Conservation (phyloP, 257 asterid genomes). For the Anisodus acutangulus region DNA sequence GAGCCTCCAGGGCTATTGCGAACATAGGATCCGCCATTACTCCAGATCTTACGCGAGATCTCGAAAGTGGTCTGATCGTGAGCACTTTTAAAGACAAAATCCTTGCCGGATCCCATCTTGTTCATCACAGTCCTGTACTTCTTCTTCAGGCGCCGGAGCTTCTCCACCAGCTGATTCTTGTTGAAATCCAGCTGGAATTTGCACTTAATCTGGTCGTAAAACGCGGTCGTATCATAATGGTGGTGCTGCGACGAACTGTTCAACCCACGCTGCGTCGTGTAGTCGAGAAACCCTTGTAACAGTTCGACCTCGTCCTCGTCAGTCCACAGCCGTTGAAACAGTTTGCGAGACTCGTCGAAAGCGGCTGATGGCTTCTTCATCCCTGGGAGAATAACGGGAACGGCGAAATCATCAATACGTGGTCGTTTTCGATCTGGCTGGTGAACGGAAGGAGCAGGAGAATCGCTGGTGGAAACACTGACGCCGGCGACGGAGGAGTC, state of each 20-base stretch:
- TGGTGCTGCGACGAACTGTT: slow-evolving; percentile 55
- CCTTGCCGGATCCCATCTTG: slow-evolving; percentile 77
- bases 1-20: slow-evolving; percentile 28
- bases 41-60: slow-evolving; percentile 86
- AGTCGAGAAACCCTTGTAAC: slow-evolving; percentile 78
- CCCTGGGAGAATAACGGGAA: slow-evolving; percentile 35
- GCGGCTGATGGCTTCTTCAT: slow-evolving; percentile 58
- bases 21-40: slow-evolving; percentile 33
- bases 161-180: slow-evolving; percentile 88
- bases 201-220: slow-evolving; percentile 82
- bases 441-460: background rate
- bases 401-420: slow-evolving; percentile 34
- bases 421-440: slow-evolving; percentile 28
- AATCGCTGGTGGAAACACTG: background rate
- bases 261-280: slow-evolving; percentile 69
- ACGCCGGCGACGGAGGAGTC: slow-evolving; percentile 58
- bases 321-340: slow-evolving; percentile 91
- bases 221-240: slow-evolving; percentile 89
- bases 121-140: slow-evolving; percentile 75
- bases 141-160: slow-evolving; percentile 86
- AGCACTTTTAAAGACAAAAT: slow-evolving; percentile 71
- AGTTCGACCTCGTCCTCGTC: slow-evolving; percentile 97
- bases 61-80: slow-evolving; percentile 89
- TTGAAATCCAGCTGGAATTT: slow-evolving; percentile 92
- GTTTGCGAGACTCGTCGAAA: slow-evolving; percentile 76